phyloP scores from a whole-genome alignment of 129 eudicot species.

The Chrysanthemum lavandulifolium region DNA sequence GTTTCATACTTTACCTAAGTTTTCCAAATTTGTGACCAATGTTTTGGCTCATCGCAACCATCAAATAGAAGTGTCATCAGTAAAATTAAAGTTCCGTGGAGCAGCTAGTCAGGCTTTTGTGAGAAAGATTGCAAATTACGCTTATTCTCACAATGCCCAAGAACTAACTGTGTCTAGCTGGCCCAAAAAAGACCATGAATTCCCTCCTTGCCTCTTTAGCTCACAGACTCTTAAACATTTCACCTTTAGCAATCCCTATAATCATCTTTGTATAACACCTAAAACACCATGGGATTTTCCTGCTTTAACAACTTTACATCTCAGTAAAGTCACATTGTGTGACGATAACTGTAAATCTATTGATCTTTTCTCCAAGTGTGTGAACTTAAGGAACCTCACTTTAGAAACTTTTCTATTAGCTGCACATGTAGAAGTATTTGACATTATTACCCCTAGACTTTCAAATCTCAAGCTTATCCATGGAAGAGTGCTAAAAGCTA shows the following conservation, averaged over 20 bases:
- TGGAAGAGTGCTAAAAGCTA: not conserved
- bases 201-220: slow-evolving; percentile 21
- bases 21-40: slow-evolving; percentile 19
- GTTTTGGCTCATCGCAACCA: slow-evolving; percentile 13
- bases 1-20: not conserved
- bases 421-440: not conserved
- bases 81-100: slow-evolving; percentile 7
- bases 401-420: not conserved
- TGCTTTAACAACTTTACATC: slow-evolving; percentile 11
- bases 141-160: slow-evolving; percentile 23
- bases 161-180: not conserved
- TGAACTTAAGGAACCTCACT: slow-evolving; percentile 16
- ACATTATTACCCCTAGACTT: slow-evolving; percentile 19
- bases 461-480: slow-evolving; percentile 6
- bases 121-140: slow-evolving; percentile 17
- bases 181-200: not conserved
- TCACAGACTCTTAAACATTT: slow-evolving; percentile 17
- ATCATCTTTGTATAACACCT: not conserved
- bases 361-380: slow-evolving; percentile 24
- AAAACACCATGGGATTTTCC: slow-evolving; percentile 25
- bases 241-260: not conserved
- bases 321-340: slow-evolving; percentile 1
- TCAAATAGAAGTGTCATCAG: slow-evolving; percentile 3
- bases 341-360: not conserved
- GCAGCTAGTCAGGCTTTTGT: not conserved